These are phyloP conservation scores for Ottelia alismoides DNA, from an alignment of 106 monocot genomes.

Conservation along the genomic window DNA sequence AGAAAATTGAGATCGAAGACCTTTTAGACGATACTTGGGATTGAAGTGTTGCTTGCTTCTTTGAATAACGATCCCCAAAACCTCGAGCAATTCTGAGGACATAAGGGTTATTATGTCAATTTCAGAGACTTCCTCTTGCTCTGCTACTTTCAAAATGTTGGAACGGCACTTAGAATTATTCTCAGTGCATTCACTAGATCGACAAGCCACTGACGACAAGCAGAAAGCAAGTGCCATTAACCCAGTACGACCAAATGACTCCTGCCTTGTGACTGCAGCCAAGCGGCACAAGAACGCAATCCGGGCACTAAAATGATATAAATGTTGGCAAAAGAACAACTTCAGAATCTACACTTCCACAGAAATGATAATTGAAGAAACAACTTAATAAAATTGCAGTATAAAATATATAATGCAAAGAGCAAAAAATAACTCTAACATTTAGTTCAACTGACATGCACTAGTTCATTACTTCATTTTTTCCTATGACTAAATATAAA, in stretches of 20 bases:
- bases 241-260: slow-evolving; percentile 78
- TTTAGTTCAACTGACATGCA: too few species aligned
- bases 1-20: too few species aligned
- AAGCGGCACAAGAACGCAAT: slow-evolving; percentile 34
- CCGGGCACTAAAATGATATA: slow-evolving; percentile 27
- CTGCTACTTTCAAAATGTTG: neutral
- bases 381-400: too few species aligned
- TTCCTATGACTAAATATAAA: too few species aligned
- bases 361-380: too few species aligned
- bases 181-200: neutral
- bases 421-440: too few species aligned
- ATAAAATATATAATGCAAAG: too few species aligned
- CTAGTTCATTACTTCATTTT: too few species aligned
- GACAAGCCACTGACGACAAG: slow-evolving; percentile 54
- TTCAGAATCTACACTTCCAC: too few species aligned
- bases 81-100: slow-evolving; percentile 45
- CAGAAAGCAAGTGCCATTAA: slow-evolving; percentile 80
- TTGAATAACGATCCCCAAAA: slow-evolving; percentile 47
- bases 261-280: slow-evolving; percentile 42
- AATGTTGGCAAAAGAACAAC: too few species aligned
- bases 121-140: neutral
- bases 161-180: neutral
- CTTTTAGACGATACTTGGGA: slow-evolving; percentile 79
- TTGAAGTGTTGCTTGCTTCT: slow-evolving; percentile 94
- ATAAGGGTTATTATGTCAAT: neutral